phyloP scores from a whole-genome alignment of 768 basidiomycete genomes.

The Chalciporus sphaerocephalus region DNA sequence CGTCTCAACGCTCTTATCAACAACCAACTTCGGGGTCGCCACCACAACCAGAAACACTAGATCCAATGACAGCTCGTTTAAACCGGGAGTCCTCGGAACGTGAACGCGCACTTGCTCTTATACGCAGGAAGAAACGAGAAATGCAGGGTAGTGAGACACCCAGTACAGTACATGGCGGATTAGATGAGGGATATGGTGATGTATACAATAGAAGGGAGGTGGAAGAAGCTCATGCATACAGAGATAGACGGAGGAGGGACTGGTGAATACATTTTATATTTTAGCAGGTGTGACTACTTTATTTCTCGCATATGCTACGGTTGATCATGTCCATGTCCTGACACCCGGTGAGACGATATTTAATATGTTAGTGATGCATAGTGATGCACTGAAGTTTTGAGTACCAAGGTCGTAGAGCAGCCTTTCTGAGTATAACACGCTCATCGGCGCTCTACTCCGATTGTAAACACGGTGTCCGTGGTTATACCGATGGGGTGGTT shows the following conservation, averaged over 20 bases:
- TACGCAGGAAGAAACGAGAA: conserved; percentile 62
- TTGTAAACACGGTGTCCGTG: too few species aligned
- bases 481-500: too few species aligned
- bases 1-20: conserved; percentile 6
- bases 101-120: conserved; percentile 68
- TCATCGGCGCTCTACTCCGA: too few species aligned
- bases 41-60: conserved; percentile 30
- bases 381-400: too few species aligned
- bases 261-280: conserved; percentile 25
- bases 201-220: conserved; percentile 68
- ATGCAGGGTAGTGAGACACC: conserved; percentile 64
- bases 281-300: too few species aligned
- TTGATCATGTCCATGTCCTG: too few species aligned
- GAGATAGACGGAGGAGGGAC: conserved; percentile 35
- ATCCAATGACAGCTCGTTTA: conserved; percentile 52
- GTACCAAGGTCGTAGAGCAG: too few species aligned
- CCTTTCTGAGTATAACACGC: too few species aligned
- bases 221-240: conserved; percentile 58
- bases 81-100: conserved; percentile 73
- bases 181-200: conserved; percentile 55
- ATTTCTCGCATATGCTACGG: too few species aligned
- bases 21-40: conserved; percentile 1
- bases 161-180: conserved; percentile 55
- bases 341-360: too few species aligned
- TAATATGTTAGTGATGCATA: too few species aligned